phyloP scores from a whole-genome alignment of 495 filamentous ascomycete genomes.

The Penicillium manginii region DNA sequence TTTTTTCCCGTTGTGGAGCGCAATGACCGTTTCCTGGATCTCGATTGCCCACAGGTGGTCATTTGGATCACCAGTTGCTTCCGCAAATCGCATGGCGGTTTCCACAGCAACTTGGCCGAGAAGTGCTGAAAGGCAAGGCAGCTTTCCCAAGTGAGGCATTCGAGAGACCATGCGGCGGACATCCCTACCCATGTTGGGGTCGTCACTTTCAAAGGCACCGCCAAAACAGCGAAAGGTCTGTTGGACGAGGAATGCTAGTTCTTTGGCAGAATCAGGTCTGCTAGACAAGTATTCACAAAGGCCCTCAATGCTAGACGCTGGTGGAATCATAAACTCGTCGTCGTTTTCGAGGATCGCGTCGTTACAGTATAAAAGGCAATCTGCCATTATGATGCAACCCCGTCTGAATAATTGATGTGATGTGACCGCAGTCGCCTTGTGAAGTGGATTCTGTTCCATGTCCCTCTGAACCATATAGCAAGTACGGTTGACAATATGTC shows the following conservation, averaged over 20 bases:
- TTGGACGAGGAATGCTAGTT: slow-evolving; percentile 38
- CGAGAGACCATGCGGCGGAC: slow-evolving; percentile 36
- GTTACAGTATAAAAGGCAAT: slow-evolving; percentile 39
- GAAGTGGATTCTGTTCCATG: slow-evolving; percentile 18
- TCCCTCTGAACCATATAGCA: slow-evolving; percentile 32
- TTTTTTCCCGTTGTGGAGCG: slow-evolving; percentile 18
- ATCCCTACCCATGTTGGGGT: slow-evolving; percentile 25
- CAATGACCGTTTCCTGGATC: slow-evolving; percentile 42
- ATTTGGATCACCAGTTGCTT: slow-evolving; percentile 48
- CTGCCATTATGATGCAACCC: slow-evolving; percentile 41
- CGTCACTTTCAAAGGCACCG: slow-evolving; percentile 28
- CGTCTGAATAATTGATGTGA: slow-evolving; percentile 38
- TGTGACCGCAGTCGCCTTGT: slow-evolving; percentile 13
- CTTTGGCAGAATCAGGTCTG: slow-evolving; percentile 41
- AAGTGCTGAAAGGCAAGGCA: slow-evolving; percentile 30
- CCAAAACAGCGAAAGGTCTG: slow-evolving; percentile 45
- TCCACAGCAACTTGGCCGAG: slow-evolving; percentile 48
- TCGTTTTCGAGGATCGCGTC: slow-evolving; percentile 21
- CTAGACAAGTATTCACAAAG: slow-evolving; percentile 25
- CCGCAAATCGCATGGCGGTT: slow-evolving; percentile 52
- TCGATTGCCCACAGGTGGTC: slow-evolving; percentile 55
- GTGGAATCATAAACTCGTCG: not conserved
- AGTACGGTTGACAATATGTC: slow-evolving; percentile 32
- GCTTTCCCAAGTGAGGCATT: slow-evolving; percentile 30
- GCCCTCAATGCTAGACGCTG: slow-evolving; percentile 20